Base-by-base conservation (phyloP, 805 yeast species). In the Kazachstania psychrophila region DNA sequence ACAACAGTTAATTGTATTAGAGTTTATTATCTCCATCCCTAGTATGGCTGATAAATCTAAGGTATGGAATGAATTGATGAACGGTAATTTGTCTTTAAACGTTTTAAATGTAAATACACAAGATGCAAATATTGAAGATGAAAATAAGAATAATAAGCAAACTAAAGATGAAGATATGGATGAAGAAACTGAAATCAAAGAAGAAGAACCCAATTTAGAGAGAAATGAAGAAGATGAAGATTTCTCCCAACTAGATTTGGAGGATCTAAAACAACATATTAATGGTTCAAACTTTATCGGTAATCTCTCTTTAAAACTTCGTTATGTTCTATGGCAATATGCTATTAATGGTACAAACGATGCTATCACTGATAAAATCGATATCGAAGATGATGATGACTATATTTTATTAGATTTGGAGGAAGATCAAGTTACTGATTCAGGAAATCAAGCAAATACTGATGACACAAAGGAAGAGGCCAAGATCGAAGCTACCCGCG, bases 321-420 rank as follows among this genome's bases (percentile, higher is more conserved):
- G 89, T 44, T 80, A 79, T 46, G 67, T 80, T 10, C 60, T 82
- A 17, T 82, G 84, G 75, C 88, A 81, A 48, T 76, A 73, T 51
- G 87, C 54, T 6, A 42, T 51, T 23, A 56, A 49, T 35, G 37
- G 47, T 7, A 41, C 52, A 17, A 56, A 42, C 27, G 44, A 46
- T 25, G 69, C 64, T 25, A 65, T 63, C 31, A 54, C 56, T 3
- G 55, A 49, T 4, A 54, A 45, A 10, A 54, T 38, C 2, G 44
- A 30, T 6, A 3, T 13, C 5, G 31, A 36, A 14, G 42, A 33
- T 17, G 36, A 31, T 10, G 32, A 39, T 16, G 50, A 43, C 16
- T 33, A 33, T 13, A n/a, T 33, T 3, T n/a, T 33, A 17, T 10
- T 33, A n/a, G 35, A 32, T 12, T n/a, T 42, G 27, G 48, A 40